phyloP scores from a whole-genome alignment of 139 green algal genomes.

The Chloropicon primus region DNA sequence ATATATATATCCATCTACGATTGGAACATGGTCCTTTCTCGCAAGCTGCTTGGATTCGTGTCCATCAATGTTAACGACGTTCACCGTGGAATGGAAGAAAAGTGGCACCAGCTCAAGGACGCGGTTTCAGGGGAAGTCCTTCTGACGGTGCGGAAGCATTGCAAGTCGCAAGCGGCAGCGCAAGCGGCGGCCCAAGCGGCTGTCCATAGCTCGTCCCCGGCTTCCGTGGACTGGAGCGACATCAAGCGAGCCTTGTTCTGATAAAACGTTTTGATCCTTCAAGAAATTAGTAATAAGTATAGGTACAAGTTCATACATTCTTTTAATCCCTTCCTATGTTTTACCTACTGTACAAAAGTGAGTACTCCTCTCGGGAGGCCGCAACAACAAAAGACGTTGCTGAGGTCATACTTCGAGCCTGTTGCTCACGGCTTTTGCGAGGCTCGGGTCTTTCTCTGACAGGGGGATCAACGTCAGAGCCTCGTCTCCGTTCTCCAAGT shows the following conservation, averaged over 20 bases:
- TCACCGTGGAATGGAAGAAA: neutral
- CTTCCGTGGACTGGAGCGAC: neutral
- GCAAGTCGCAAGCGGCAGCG: neutral
- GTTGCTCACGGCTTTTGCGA: neutral
- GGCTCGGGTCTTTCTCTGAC: neutral
- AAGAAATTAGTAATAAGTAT: too few species aligned
- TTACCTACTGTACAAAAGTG: too few species aligned
- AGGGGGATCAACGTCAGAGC: neutral
- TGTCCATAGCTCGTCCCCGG: neutral
- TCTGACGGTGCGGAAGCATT: neutral
- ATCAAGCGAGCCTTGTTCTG: neutral
- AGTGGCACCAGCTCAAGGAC: neutral
- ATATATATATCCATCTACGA: neutral
- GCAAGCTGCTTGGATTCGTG: neutral
- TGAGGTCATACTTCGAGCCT: neutral
- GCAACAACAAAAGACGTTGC: too few species aligned
- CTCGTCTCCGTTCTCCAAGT: neutral
- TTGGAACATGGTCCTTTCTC: neutral
- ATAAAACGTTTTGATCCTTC: too few species aligned
- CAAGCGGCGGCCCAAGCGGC: neutral
- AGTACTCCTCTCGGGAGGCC: too few species aligned
- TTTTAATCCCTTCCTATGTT: too few species aligned
- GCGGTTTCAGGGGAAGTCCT: neutral
- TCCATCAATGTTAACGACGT: neutral
- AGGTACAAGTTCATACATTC: too few species aligned